Base-by-base conservation (phyloP, 441 rosid genomes). In the Jatropha podagrica region DNA sequence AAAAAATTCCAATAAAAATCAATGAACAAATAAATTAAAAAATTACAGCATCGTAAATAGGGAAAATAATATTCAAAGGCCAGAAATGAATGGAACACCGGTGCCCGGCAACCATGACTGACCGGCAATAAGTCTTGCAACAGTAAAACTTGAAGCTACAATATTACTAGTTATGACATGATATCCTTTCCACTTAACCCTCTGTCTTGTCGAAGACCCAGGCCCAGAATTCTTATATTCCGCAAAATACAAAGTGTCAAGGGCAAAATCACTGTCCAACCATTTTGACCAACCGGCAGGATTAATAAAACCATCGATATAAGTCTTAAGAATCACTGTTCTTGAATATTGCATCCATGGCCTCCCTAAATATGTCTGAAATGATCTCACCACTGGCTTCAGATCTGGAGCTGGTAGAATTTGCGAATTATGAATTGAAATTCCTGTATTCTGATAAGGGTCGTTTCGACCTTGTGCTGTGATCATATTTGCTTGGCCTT, bases 331-430 rank as follows among this genome's bases (percentile, higher is more conserved):
- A 32, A 87, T 70, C 4, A 91, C 90, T 1, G 93, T 88, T 23
- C 92, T 82, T 1, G 97, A 88, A 41, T 87, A 91, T 3, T 79
- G 41, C 78, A 83, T 84, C 97, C 98, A 93, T 2, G 98, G 98
- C 73, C 98, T 80, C 4, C 98, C 94, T 38, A 94, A 56, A 78
- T 82, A 94, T 13, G 97, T 87, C 1, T 71, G 79, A 75, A 85
- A 82, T 3, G 71, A 51, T 4, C 75, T 4, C 4, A 81, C 77
- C 63, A 84, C 86, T 3, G 88, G 86, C 12, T 78, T 74, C 14
- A 91, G 81, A 65, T 88, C 95, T 0, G 81, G 79, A 0, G 92
- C 88, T 0, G 90, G 87, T 70, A 78, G 52, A 79, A 92, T 80
- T 62, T 69, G 75, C 0, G 91, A 94, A 74, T 85, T 84, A 6